Percentiles rank a stretch among this genome's conserved stretches.
Evolutionary conservation across 441 rosid genomes (phyloP).

Genomic region (Erodium chrysanthum): DNA sequence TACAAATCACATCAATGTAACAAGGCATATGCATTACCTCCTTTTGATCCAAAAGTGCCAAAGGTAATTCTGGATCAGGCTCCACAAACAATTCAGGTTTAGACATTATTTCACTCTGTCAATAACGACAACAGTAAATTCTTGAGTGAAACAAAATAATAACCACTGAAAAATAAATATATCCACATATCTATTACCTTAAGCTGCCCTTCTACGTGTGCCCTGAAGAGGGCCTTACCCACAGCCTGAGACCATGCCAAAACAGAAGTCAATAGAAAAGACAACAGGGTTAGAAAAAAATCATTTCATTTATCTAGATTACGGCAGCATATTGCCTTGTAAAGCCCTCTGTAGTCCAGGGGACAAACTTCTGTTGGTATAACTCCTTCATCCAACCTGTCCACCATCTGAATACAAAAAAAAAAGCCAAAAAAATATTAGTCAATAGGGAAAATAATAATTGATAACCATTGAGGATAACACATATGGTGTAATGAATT

Average conservation of each 20-base stretch:
- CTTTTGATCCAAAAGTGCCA: slow-evolving; percentile 87
- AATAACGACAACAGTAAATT: slow-evolving; percentile 17
- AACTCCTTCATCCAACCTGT: slow-evolving; percentile 80
- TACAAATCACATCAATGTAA: slow-evolving; percentile 9
- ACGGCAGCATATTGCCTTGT: slow-evolving; percentile 47
- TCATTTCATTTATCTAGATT: slow-evolving; percentile 4
- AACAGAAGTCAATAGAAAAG: slow-evolving; percentile 15
- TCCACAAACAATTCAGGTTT: slow-evolving; percentile 92
- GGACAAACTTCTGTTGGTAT: slow-evolving; percentile 62
- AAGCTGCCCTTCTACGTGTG: slow-evolving; percentile 94
- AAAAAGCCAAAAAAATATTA: slow-evolving; percentile 1
- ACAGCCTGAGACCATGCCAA: slow-evolving; percentile 56
- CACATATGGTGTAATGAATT: no score
- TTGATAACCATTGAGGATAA: no score
- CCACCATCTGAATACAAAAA: slow-evolving; percentile 62
- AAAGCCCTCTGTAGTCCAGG: slow-evolving; percentile 76
- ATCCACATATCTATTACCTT: slow-evolving; percentile 42
- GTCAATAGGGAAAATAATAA: no score
- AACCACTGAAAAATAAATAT: slow-evolving; percentile 4
- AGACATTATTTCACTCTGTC: slow-evolving; percentile 91
- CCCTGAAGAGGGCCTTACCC: slow-evolving; percentile 89
- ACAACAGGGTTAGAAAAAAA: slow-evolving; percentile 6
- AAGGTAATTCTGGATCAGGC: slow-evolving; percentile 89
- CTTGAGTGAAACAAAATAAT: slow-evolving; percentile 14
- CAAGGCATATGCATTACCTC: slow-evolving; percentile 44